Base-by-base conservation (phyloP, 352 stramenopile species). In the Phytopythium oedochilum region DNA sequence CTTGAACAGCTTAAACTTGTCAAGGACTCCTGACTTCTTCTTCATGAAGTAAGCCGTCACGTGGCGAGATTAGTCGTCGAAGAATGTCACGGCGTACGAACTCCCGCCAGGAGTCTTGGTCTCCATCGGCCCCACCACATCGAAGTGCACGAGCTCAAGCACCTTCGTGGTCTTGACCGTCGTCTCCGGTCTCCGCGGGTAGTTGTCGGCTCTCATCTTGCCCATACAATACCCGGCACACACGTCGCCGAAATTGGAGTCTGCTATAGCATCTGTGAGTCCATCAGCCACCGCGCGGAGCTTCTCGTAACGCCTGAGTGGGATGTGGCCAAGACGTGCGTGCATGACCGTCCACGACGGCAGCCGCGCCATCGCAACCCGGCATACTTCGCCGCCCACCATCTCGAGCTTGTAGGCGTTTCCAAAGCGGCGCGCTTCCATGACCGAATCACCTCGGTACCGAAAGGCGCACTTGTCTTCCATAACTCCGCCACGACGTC, bases 61-160 rank as follows among this genome's bases (percentile, higher is more conserved):
- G 48, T 61, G 53, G n/a, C 63, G 51, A 9, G 53, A 60, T 31
- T 46, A 62, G 36, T 71, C 60, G 17, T 72, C 54, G 14, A 75
- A 57, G 38, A 66, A 70, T 8, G 59, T 56, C 4, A 63, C 34
- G 15, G 52, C 28, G 35, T 70, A 64, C 23, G 25, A 46, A 15
- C 42, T 48, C 1, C 54, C 57, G 36, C 57, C 58, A 18, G 44
- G 43, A 25, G 48, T 63, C 31, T 52, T 52, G 2, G 53, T 43
- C n/a, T 57, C 38, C 54, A 66, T 70, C 9, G 49, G 58, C 15
- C 63, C 53, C 36, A 64, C 57, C 3, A 66, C 45, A 26, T 70
- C 54, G 15, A 39, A 25, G 46, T 62, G 38, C 28, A 65, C 54
- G 51, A 61, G 29, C 18, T 53, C 46, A 10, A 64, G 52, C 15